Evolutionary conservation across 495 filamentous ascomycete genomes (phyloP), one percentile per base, ranked within the genome.

Genomic region (Aspergillus campestris): DNA sequence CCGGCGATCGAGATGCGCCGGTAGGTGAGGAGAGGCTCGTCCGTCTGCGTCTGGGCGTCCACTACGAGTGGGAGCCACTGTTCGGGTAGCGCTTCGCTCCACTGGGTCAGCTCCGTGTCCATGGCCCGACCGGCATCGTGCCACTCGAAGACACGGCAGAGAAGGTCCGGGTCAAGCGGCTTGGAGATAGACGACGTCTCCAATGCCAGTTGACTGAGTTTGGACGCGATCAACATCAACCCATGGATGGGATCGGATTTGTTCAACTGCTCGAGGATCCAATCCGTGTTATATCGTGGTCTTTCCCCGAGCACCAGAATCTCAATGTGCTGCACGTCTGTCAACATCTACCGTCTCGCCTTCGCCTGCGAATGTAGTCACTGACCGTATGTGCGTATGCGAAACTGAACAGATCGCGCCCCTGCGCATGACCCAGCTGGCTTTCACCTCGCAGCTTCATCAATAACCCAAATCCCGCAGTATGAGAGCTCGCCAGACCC

Each of bases 321-420:
- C 47, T 70, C 66, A 12, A 70, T 57, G 45, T 63, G 62, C 69
- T 72, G 42, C 5, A 24, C 0, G 5, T 31, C 13, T 10, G 24
- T 62, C 12, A 59, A 44, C 31, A 49, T 34, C 15, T 14, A 29
- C 9, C 0, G 31, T 39, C 14, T 6, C 33, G n/a, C 11, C 28
- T 31, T 9, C 10, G 34, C 29, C 18, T 3, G 27, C 12, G 5
- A 14, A 14, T 5, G 13, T 3, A 47, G 13, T 8, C 37, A 56
- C 62, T 36, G 49, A 72, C 69, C 45, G 56, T 66, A 42, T 69
- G 67, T 11, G 61, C 53, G 57, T 63, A 71, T 28, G 66, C 69
- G 55, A 67, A 71, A 27, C 55, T 60, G 32, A 72, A 70, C 49
- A 72, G 51, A 50, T 61, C 65, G n/a, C 66, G 54, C 27, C 69